Base-by-base conservation (phyloP, 352 stramenopile genomes). In the Phytophthora aleatoria region DNA sequence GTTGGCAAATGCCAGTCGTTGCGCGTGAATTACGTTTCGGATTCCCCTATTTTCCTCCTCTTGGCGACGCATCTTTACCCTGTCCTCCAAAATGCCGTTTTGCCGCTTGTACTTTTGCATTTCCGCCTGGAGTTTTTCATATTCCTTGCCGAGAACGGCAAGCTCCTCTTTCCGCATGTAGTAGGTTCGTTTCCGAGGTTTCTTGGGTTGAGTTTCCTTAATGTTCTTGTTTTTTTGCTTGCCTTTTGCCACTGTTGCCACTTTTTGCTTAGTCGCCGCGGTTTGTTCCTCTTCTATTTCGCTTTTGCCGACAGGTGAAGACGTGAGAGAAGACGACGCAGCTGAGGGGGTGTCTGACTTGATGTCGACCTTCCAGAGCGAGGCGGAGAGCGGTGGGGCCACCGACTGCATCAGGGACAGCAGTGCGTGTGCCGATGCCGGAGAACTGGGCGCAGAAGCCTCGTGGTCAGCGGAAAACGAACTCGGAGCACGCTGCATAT, bases 141-240 rank as follows among this genome's bases (percentile, higher is more conserved):
- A 57, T 41, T 77, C 61, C 43, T 61, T 63, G 5, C 57, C 67
- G 9, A 67, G 33, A 10, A 74, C 47, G 15, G 55, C 59, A 5
- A 79, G 54, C 24, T 78, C 70, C 51, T 75, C 75, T 67, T 83
- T 83, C 49, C 75, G 75, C 61, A 78, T 71, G 60, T 83, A 83
- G 30, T 83, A 83, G 15, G 72, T 83, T 16, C 75, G 69, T 64
- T 81, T 77, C 42, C 70, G 47, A 26, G 45, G 56, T 24, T 74
- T 71, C 38, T 71, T 74, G 52, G 60, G 53, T 42, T 73, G 69
- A 5, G 41, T 38, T 49, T 41, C 44, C 10, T 48, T 50, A 15
- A 36, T 16, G 28, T 33, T 61, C 20, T 55, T 52, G 15, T 10
- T 30, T n/a, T 48, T 60, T 57, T 48, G 28, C 16, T 58, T 49